These are phyloP conservation scores for Corchorus capsularis DNA, from an alignment of 345 rosid genomes.

Conservation along the genomic window DNA sequence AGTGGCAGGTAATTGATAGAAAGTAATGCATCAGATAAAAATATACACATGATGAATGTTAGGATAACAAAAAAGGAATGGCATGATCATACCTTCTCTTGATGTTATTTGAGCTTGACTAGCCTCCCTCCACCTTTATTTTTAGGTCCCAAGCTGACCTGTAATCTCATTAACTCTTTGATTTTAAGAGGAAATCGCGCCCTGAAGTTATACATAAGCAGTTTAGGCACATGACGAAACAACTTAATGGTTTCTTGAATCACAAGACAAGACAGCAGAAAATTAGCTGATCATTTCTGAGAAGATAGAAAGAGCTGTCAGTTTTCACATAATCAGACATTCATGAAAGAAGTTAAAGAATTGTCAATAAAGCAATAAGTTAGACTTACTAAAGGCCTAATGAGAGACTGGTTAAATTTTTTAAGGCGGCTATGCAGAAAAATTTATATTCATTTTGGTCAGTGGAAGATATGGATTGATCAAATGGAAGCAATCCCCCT, in stretches of 20 bases:
- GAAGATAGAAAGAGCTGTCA: background rate
- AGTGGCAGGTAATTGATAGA: slow-evolving; percentile 2
- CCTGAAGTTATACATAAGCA: background rate
- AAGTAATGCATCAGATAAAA: background rate
- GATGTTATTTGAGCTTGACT: background rate
- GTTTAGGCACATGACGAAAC: background rate
- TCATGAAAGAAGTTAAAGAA: background rate
- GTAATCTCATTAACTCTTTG: background rate
- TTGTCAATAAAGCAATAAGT: background rate
- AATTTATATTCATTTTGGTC: background rate
- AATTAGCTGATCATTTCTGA: background rate
- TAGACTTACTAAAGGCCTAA: background rate
- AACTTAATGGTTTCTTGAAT: background rate
- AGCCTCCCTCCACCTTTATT: background rate
- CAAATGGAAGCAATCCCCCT: background rate
- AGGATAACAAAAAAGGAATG: background rate
- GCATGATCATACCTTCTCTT: background rate
- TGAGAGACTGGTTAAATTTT: background rate
- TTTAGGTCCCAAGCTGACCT: background rate
- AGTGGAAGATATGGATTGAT: background rate
- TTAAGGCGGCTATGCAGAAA: background rate
- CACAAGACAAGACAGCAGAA: no score
- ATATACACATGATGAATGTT: background rate
- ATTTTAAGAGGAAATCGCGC: background rate
- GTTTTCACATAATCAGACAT: background rate